Conservation (phyloP, 208 protist genomes). For the Phytomonas sp. region DNA sequence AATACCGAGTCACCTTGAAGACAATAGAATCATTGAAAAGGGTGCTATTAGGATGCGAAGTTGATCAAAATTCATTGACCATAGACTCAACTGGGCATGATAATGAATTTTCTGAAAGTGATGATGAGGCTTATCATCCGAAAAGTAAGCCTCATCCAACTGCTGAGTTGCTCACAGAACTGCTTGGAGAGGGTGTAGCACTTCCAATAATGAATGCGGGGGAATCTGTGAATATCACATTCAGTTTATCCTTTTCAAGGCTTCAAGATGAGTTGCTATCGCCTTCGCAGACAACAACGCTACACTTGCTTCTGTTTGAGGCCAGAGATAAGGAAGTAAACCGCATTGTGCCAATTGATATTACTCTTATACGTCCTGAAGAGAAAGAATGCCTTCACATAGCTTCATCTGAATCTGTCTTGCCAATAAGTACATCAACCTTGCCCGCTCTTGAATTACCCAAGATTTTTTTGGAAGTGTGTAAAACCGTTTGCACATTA, state of each 20-base stretch:
- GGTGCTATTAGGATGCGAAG: slow-evolving; percentile 58
- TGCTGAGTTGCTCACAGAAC: slow-evolving; percentile 35
- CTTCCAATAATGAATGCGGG: slow-evolving; percentile 69
- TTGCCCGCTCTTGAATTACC: not conserved
- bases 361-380: slow-evolving; percentile 56
- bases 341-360: slow-evolving; percentile 71
- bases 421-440: slow-evolving; percentile 9
- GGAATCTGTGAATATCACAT: slow-evolving; percentile 56
- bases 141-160: slow-evolving; percentile 23
- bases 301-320: slow-evolving; percentile 76
- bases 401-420: slow-evolving; percentile 4
- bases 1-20: slow-evolving; percentile 40
- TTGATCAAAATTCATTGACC: slow-evolving; percentile 37
- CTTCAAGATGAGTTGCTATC: slow-evolving; percentile 37
- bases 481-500: slow-evolving; percentile 4
- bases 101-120: slow-evolving; percentile 60
- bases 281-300: slow-evolving; percentile 51
- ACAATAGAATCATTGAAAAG: slow-evolving; percentile 56
- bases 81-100: slow-evolving; percentile 14
- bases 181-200: slow-evolving; percentile 54
- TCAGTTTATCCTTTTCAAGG: slow-evolving; percentile 47
- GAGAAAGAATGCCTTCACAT: slow-evolving; percentile 25
- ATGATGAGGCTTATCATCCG: slow-evolving; percentile 40
- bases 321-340: slow-evolving; percentile 74
- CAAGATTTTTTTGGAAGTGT: not conserved